phyloP scores from a whole-genome alignment of 192 early-diverging fungal genomes.

The Endogone sp. region DNA sequence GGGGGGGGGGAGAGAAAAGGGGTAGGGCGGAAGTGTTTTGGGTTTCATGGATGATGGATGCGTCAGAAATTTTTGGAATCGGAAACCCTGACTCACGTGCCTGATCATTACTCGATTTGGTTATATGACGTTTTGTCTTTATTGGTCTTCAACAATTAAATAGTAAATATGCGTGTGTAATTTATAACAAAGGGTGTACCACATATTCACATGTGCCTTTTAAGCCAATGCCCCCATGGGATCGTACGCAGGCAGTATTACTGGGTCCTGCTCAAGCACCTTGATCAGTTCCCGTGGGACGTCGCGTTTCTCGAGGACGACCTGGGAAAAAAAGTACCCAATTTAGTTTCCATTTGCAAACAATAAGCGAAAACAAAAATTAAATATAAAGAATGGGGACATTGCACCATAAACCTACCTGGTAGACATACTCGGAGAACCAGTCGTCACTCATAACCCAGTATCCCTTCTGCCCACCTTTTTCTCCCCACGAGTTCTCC shows the following conservation, averaged over 20 bases:
- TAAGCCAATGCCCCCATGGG: slow-evolving; percentile 71
- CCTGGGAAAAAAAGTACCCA: slow-evolving; percentile 24
- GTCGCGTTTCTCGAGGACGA: slow-evolving; percentile 66
- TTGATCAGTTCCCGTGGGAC: slow-evolving; percentile 55
- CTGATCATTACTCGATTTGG: no score
- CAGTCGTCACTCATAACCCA: slow-evolving; percentile 74
- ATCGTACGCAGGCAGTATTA: slow-evolving; percentile 71
- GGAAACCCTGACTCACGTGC: no score
- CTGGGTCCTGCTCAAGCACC: slow-evolving; percentile 57
- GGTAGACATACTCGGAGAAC: slow-evolving; percentile 79
- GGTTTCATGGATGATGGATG: background rate
- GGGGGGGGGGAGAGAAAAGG: background rate
- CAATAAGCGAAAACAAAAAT: background rate
- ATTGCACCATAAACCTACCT: slow-evolving; percentile 21
- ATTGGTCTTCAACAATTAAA: no score
- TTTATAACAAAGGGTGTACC: no score
- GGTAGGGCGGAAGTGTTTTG: background rate
- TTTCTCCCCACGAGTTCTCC: slow-evolving; percentile 67
- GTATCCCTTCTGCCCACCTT: slow-evolving; percentile 68
- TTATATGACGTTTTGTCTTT: no score
- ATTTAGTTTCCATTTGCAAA: background rate
- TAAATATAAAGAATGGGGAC: background rate
- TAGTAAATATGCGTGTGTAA: no score
- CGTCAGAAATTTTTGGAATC: background rate
- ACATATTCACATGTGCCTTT: no score